Evolutionary conservation across 1,139 yeast genomes (phyloP).

Genomic region (Pichia sp.): DNA sequence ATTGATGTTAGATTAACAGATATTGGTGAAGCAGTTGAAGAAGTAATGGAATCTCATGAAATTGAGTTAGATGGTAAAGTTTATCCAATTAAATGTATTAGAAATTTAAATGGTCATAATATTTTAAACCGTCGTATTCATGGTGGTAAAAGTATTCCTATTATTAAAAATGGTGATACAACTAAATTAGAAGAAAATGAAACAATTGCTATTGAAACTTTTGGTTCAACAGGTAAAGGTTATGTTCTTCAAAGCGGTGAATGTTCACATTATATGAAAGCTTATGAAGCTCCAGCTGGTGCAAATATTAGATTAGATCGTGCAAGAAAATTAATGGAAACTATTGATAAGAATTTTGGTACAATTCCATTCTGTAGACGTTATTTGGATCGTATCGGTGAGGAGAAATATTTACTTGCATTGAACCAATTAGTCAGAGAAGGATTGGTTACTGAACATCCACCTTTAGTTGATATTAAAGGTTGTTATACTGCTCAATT

Average conservation of each 20-base stretch:
- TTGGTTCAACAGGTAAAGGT: constrained; percentile 95
- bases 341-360: constrained; percentile 78
- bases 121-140: constrained; percentile 81
- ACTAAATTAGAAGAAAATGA: constrained; percentile 99
- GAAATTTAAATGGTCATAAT: constrained; percentile 92
- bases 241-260: constrained; percentile 84
- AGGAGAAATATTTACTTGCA: constrained; percentile 87
- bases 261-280: constrained; percentile 85
- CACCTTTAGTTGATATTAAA: constrained; percentile 82
- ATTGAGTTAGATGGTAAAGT: constrained; percentile 83
- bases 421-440: constrained; percentile 78
- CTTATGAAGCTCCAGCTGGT: constrained; percentile 38
- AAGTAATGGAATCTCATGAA: constrained; percentile 95
- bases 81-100: constrained; percentile 79
- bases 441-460: constrained; percentile 87
- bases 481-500: constrained; percentile 95
- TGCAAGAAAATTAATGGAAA: constrained; percentile 59
- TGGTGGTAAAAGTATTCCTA: constrained; percentile 94
- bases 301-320: constrained; percentile 55
- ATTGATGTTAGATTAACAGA: constrained; percentile 93
- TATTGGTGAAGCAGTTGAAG: constrained; percentile 94
- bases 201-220: constrained; percentile 95
- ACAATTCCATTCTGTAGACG: constrained; percentile 96
- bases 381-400: constrained; percentile 85
- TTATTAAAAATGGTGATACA: constrained; percentile 85